Evolutionary conservation across 352 stramenopile species (phyloP).

Genomic region (Peronospora farinosa): DNA sequence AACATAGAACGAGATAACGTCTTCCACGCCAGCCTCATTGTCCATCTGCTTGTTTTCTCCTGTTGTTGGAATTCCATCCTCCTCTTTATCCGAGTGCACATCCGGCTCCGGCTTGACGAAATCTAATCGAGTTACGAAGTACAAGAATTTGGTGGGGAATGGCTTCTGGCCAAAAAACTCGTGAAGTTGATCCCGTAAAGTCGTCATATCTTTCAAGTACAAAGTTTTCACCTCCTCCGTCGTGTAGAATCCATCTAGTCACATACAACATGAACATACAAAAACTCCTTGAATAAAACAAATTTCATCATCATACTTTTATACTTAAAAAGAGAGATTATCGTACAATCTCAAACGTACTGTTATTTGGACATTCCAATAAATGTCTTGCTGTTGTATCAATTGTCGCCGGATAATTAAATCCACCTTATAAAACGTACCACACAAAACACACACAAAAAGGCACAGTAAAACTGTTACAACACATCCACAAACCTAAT

Average conservation of each 20-base stretch:
- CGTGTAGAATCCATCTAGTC: conserved; percentile 47
- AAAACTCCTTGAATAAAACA: background rate
- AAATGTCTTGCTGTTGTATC: conserved; percentile 52
- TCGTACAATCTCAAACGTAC: conserved; percentile 24
- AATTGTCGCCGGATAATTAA: conserved; percentile 53
- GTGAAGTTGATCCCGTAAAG: conserved; percentile 51
- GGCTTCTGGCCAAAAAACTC: conserved; percentile 81
- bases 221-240: conserved; percentile 59
- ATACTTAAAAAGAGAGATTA: background rate
- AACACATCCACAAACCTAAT: no score
- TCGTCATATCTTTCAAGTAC: conserved; percentile 65
- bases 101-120: conserved; percentile 61
- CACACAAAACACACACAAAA: background rate
- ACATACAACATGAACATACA: conserved; percentile 1
- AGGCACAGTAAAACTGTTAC: no score
- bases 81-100: conserved; percentile 32
- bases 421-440: conserved; percentile 33
- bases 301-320: background rate
- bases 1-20: conserved; percentile 78
- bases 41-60: conserved; percentile 8
- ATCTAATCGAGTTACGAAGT: conserved; percentile 81
- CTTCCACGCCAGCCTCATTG: conserved; percentile 34
- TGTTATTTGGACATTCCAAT: conserved; percentile 53
- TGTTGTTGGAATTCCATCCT: conserved; percentile 13
- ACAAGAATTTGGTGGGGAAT: conserved; percentile 78